phyloP scores from a whole-genome alignment of 1,284 basidiomycete species.

The Vanrija pseudolonga region DNA sequence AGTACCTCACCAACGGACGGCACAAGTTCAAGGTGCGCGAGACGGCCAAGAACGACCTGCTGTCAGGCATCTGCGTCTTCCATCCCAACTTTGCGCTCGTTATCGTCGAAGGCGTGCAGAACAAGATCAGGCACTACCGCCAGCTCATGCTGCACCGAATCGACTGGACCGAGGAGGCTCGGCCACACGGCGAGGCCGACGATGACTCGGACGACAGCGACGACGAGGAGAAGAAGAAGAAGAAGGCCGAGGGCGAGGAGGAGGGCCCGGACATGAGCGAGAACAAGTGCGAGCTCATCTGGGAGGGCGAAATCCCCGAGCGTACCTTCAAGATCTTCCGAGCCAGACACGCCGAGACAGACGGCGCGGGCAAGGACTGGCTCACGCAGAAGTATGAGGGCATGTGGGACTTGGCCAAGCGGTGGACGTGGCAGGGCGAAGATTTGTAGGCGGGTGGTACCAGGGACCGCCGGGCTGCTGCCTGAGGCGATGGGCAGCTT shows the following conservation, averaged over 20 bases:
- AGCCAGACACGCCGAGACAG: conserved; percentile 78
- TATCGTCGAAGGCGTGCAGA: conserved; percentile 86
- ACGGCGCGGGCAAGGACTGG: conserved; percentile 75
- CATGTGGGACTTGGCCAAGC: conserved; percentile 92
- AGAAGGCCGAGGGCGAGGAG: conserved; percentile 39
- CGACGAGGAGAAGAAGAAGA: conserved; percentile 39
- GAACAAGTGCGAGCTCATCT: conserved; percentile 86
- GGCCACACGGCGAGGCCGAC: conserved; percentile 63
- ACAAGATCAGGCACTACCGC: conserved; percentile 83
- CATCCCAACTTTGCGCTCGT: conserved; percentile 84
- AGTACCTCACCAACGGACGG: conserved; percentile 81
- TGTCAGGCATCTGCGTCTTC: conserved; percentile 87
- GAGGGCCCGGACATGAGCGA: conserved; percentile 60
- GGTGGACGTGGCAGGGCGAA: conserved; percentile 48
- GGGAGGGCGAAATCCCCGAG: conserved; percentile 86
- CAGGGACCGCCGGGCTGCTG: not conserved
- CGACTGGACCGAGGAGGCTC: conserved; percentile 88
- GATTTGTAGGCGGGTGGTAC: conserved; percentile 27
- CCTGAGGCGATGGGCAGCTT: no score
- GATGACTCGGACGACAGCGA: conserved; percentile 53
- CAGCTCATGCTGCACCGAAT: conserved; percentile 83
- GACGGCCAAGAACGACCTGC: conserved; percentile 85
- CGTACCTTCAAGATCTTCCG: conserved; percentile 76
- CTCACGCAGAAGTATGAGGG: conserved; percentile 55
- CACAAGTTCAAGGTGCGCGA: conserved; percentile 95